Evolutionary conservation across 2,329 filamentous ascomycete species (phyloP), one percentile per base, ranked within the genome.

Genomic region (Colletotrichum sp.): DNA sequence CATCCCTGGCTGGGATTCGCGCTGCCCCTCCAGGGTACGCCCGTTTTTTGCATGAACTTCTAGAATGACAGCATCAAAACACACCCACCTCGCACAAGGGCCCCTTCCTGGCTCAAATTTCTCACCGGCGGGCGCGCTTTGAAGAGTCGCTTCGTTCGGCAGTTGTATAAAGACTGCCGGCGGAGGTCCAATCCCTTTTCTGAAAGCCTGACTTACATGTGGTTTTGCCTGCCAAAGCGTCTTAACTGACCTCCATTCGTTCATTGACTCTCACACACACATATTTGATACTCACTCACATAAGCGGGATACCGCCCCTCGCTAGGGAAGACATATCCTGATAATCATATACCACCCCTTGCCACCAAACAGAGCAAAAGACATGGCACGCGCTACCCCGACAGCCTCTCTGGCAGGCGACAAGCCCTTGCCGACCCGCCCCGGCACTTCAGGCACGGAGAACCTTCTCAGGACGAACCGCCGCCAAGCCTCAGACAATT

Each of bases 401-500:
- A 52, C 67, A 38, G 32, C 66, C 34, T 56, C 69, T 12, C 38
- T 67, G 38, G 52, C 58, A 28, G 56, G 64, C 52, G 55, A 73
- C 32, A 81, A 81, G 73, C 79, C 81, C 3, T 79, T 81, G n/a
- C 79, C 79, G 6, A 76, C 68, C n/a, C 82, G 86, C 24, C 85
- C 86, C 7, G 84, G 85, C 73, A 87, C 86, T 16, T 85, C 86
- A 0, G 85, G 84, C 70, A 88, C 86, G 21, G 84, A 87, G 77
- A 83, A 83, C 76, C 79, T 86, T 36, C 84, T 88, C 56, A 81
- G 82, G 61, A 83, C 82, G 68, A 84, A 82, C 71, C 83, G 84
- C 30, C 84, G 81, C 48, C 79, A 81, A 55, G 85, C 86, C 32
- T 84, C 84, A 14, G 79, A 84, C 70, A 81, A 84, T 38, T 83